Percentiles rank a stretch among this genome's conserved stretches.
Evolutionary conservation across 2,329 filamentous ascomycete species (phyloP).

Genomic region (Colletotrichum kahawae): DNA sequence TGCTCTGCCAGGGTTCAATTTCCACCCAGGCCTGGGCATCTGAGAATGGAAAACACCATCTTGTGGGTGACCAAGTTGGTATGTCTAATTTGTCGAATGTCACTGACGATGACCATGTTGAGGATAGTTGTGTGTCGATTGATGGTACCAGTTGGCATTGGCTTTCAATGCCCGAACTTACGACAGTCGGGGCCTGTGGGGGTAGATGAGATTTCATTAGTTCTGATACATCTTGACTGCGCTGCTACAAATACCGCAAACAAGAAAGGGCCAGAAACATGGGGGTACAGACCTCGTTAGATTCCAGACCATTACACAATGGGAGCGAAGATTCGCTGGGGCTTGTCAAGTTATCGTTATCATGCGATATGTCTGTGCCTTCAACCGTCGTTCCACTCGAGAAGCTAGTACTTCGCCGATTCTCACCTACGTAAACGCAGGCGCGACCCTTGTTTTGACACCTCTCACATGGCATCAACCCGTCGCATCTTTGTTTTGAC

Average conservation of each 20-base stretch:
- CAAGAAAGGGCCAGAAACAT: too few species aligned
- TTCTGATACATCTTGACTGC: too few species aligned
- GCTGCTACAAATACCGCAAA: too few species aligned
- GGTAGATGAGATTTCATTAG: too few species aligned
- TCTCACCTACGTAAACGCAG: background rate
- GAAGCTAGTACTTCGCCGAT: background rate
- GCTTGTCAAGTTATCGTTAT: background rate
- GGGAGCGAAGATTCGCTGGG: background rate
- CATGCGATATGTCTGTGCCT: background rate
- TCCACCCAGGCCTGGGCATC: background rate
- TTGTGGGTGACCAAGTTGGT: background rate
- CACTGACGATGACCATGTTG: background rate
- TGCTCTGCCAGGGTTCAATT: background rate
- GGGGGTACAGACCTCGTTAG: background rate
- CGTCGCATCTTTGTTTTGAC: background rate
- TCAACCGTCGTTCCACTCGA: background rate
- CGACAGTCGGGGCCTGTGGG: too few species aligned
- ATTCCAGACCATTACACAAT: background rate
- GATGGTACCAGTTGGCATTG: background rate
- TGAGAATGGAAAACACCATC: background rate
- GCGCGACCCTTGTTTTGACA: background rate
- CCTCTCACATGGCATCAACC: background rate
- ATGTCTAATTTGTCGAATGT: background rate
- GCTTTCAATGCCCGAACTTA: too few species aligned
- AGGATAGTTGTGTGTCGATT: background rate